Percentiles rank a stretch among this genome's conserved stretches.
Conservation (phyloP, 108 stramenopile genomes). For the Licmophora abbreviata region DNA sequence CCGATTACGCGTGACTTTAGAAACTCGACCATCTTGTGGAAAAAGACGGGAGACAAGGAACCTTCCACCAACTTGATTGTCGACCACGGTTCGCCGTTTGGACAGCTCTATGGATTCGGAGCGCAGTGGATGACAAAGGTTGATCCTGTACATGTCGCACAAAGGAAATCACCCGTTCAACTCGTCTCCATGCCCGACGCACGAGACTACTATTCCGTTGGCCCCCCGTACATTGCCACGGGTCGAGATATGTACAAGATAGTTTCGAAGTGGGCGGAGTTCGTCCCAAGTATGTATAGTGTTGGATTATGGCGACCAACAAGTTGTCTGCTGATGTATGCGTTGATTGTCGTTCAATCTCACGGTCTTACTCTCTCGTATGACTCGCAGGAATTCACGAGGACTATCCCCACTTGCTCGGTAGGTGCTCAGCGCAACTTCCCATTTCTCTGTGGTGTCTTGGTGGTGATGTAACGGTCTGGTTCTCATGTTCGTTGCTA, state of each 20-base stretch:
- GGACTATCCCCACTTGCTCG: constrained; percentile 58
- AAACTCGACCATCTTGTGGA: constrained; percentile 41
- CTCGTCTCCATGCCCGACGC: constrained; percentile 18
- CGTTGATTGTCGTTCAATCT: too few species aligned
- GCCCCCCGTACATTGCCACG: constrained; percentile 74
- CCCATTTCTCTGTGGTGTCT: too few species aligned
- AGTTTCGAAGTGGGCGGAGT: constrained; percentile 49
- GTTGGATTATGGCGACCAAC: too few species aligned
- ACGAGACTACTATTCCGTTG: constrained; percentile 49
- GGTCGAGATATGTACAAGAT: constrained; percentile 66
- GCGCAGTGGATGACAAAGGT: constrained; percentile 56
- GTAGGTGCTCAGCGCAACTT: too few species aligned
- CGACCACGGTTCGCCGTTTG: constrained; percentile 83
- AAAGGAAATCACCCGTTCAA: constrained; percentile 27
- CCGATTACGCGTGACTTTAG: constrained; percentile 79
- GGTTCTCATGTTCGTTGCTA: too few species aligned
- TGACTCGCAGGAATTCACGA: constrained; percentile 59
- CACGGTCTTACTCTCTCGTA: too few species aligned
- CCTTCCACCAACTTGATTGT: constrained; percentile 43
- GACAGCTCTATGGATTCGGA: constrained; percentile 85
- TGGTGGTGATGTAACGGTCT: too few species aligned
- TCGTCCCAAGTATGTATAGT: too few species aligned
- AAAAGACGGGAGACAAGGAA: constrained; percentile 19
- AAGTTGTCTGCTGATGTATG: too few species aligned
- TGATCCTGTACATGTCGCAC: constrained; percentile 40